Conservation (phyloP, 129 eudicot genomes). For the Pittosporum tobira region DNA sequence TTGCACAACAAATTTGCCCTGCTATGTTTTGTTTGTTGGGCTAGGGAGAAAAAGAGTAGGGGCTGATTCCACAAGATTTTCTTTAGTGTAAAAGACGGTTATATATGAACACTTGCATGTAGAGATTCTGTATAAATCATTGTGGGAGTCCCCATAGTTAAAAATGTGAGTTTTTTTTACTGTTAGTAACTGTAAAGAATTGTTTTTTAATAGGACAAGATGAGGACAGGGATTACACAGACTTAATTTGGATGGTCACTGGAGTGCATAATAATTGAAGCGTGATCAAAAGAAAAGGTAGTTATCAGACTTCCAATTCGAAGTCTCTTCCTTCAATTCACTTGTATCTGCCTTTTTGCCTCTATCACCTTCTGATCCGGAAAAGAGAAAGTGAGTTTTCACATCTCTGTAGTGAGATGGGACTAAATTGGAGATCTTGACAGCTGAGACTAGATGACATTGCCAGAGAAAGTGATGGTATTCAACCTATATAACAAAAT, state of each 20-base stretch:
- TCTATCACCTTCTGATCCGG: slow-evolving; percentile 14
- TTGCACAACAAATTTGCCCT: slow-evolving; percentile 3
- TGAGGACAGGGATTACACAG: slow-evolving; percentile 8
- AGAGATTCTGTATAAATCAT: background rate
- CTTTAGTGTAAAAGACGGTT: background rate
- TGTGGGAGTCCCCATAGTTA: background rate
- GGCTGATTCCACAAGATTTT: background rate
- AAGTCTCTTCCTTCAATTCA: slow-evolving; percentile 17
- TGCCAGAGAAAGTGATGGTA: slow-evolving; percentile 7
- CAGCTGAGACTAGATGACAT: slow-evolving; percentile 21
- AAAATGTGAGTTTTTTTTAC: slow-evolving; percentile 8
- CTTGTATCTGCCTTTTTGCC: slow-evolving; percentile 21
- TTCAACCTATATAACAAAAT: slow-evolving; percentile 3
- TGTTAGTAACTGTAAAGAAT: slow-evolving; percentile 1
- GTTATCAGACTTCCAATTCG: slow-evolving; percentile 13
- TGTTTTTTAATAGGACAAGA: slow-evolving; percentile 12
- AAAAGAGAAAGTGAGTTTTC: slow-evolving; percentile 6
- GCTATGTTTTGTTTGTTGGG: background rate
- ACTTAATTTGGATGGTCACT: slow-evolving; percentile 14
- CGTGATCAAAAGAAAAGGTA: slow-evolving; percentile 29
- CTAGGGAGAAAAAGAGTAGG: background rate
- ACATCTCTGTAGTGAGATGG: slow-evolving; percentile 1
- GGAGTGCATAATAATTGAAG: slow-evolving; percentile 27
- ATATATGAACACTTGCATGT: background rate
- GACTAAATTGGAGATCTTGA: slow-evolving; percentile 16